Evolutionary conservation across 2,329 filamentous ascomycete species (phyloP), one percentile per base, ranked within the genome.

Genomic region (Monascus ruber): DNA sequence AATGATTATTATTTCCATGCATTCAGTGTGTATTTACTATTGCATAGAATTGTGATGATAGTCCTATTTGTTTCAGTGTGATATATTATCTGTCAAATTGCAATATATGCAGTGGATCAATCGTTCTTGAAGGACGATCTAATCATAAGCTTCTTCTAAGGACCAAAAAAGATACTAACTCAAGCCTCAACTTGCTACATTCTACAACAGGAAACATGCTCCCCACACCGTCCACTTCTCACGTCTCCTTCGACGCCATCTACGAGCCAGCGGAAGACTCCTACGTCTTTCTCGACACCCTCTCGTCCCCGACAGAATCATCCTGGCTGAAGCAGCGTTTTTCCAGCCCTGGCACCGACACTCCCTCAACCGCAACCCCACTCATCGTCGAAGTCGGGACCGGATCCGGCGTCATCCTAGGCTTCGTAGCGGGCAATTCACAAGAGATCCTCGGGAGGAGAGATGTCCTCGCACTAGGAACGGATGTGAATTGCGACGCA

Each of bases 241-340:
- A 98, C 66, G 85, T 96, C 43, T 77, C 82, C 39, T 94, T 88
- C 64, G 77, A 85, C 60, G 79, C 82, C 40, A 81, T 96, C 50
- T 98, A 98, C 65, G 88, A 95, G 58, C 91, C 91, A 29, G 83
- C 89, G 7, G 91, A 98, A 64, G 91, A 98, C 67, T 95, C 88
- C 4, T 98, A 86, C 58, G 76, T 98, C 34, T 75, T 98, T 36
- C 77, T 98, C 26, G 89, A 98, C 65, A 94, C 88, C 0, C 74
- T 98, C 34, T 89, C 88, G 0, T 82, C 80, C 1, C 42, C 69
- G 0, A 59, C 73, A 2, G 86, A 94, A 63, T 76, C 70, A 4
- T 49, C 66, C 24, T 94, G 86, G 60, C 76, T 95, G 17, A 69
- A 70, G 11, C 42, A 63, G 4, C 76, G 75, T 33, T 93, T 94